These are phyloP conservation scores for Chamaenerion angustifolium DNA, from an alignment of 345 rosid genomes.

Conservation along the genomic window DNA sequence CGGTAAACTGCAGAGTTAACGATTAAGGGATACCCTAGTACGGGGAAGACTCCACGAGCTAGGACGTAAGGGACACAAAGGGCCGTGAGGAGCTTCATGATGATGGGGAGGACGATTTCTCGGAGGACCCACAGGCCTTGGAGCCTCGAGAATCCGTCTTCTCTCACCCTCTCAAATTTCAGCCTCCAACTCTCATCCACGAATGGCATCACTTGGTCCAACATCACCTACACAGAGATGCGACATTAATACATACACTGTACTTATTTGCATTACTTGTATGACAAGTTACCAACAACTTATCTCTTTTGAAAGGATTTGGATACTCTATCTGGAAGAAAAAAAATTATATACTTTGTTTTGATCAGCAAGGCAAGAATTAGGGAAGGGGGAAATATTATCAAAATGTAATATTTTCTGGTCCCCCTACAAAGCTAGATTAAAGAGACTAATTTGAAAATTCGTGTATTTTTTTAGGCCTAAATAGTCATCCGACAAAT, in stretches of 20 bases:
- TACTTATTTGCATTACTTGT: no score
- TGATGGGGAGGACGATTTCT: conserved; percentile 80
- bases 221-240: conserved; percentile 77
- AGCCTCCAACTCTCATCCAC: conserved; percentile 86
- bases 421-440: no score
- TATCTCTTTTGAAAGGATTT: no score
- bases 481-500: no score
- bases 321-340: no score
- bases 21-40: conserved; percentile 77
- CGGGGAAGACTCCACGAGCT: conserved; percentile 87
- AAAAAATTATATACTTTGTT: no score
- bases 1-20: conserved; percentile 94
- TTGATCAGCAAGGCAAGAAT: no score
- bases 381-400: no score
- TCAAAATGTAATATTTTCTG: no score
- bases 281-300: no score
- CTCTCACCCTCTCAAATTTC: conserved; percentile 90
- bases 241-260: background rate
- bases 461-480: no score
- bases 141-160: conserved; percentile 86
- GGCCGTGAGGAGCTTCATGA: conserved; percentile 91
- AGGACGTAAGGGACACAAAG: conserved; percentile 82
- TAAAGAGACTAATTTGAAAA: no score
- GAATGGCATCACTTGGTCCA: conserved; percentile 96
- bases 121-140: conserved; percentile 85